Evolutionary conservation across 768 basidiomycete genomes (phyloP).

Genomic region (Leccinum fibrillosum): DNA sequence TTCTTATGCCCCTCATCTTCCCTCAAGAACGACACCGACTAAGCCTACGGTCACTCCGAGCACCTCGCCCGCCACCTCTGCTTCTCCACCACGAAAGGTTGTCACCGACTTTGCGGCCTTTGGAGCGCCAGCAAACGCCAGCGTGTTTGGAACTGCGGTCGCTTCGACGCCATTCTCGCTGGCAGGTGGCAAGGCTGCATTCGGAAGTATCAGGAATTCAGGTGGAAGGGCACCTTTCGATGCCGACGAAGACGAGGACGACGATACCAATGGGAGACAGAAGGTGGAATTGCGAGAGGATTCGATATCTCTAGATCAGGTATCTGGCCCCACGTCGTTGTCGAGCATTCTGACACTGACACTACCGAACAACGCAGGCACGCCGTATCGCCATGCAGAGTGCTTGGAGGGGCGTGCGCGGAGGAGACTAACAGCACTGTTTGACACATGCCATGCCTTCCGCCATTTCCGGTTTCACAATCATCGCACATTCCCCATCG

Average conservation of each 20-base stretch:
- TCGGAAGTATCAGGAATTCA: conserved; percentile 66
- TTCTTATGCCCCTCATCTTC: conserved; percentile 49
- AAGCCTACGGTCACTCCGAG: conserved; percentile 33
- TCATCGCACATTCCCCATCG: conserved; percentile 7
- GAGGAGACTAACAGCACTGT: conserved; percentile 32
- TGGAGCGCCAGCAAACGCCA: conserved; percentile 67
- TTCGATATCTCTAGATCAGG: conserved; percentile 92
- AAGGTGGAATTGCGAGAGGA: conserved; percentile 76
- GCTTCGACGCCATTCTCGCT: conserved; percentile 76
- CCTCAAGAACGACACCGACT: conserved; percentile 39
- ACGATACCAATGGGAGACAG: conserved; percentile 60
- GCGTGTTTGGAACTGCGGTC: conserved; percentile 83
- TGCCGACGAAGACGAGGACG: conserved; percentile 76
- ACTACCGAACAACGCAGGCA: conserved; percentile 44
- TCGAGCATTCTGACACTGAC: background rate
- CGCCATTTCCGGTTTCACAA: background rate
- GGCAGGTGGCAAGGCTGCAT: conserved; percentile 78
- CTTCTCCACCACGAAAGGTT: conserved; percentile 84
- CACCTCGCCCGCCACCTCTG: conserved; percentile 22
- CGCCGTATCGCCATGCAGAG: conserved; percentile 86
- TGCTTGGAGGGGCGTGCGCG: conserved; percentile 74
- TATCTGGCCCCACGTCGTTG: conserved; percentile 30
- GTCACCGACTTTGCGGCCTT: conserved; percentile 88
- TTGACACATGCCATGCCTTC: conserved; percentile 3
- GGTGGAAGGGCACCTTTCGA: conserved; percentile 38